Percentiles rank a stretch among this genome's conserved stretches.
Evolutionary conservation across 352 stramenopile genomes (phyloP).

Genomic region (Globisporangium viniferum): DNA sequence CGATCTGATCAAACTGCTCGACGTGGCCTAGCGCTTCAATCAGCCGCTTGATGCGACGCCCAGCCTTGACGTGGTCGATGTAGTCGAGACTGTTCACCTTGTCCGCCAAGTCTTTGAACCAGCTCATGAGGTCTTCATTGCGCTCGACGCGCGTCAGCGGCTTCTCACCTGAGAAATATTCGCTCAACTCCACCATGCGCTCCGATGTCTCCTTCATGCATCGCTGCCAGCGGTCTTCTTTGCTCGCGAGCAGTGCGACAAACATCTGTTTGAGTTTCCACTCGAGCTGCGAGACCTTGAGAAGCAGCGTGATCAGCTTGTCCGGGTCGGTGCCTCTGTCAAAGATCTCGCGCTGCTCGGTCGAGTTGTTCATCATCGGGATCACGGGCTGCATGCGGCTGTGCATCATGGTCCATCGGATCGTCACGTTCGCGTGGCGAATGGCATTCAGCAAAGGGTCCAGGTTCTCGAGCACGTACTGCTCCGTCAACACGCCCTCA

Average conservation of each 20-base stretch:
- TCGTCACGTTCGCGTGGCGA: constrained; percentile 89
- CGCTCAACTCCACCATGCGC: constrained; percentile 91
- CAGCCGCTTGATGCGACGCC: constrained; percentile 92
- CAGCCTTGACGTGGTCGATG: constrained; percentile 91
- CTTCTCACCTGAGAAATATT: constrained; percentile 94
- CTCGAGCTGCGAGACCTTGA: constrained; percentile 93
- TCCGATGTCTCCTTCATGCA: constrained; percentile 88
- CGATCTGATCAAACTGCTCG: constrained; percentile 96
- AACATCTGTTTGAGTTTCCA: constrained; percentile 95
- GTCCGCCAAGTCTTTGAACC: constrained; percentile 90
- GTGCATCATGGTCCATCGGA: constrained; percentile 94
- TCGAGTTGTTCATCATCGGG: constrained; percentile 85
- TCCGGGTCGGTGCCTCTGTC: constrained; percentile 80
- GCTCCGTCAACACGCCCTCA: constrained; percentile 90
- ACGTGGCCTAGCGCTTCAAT: constrained; percentile 93
- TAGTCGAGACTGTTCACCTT: constrained; percentile 91
- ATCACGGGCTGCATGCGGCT: constrained; percentile 85
- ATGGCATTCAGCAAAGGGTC: constrained; percentile 90
- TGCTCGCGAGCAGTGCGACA: constrained; percentile 82
- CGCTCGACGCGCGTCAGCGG: constrained; percentile 89
- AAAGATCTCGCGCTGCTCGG: constrained; percentile 79
- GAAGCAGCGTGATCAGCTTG: constrained; percentile 88
- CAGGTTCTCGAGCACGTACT: constrained; percentile 93
- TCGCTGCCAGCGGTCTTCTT: constrained; percentile 89
- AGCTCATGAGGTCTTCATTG: constrained; percentile 92